Evolutionary conservation across 2,329 filamentous ascomycete genomes (phyloP), one percentile per base, ranked within the genome.

Genomic region (Aspergillus proliferans): DNA sequence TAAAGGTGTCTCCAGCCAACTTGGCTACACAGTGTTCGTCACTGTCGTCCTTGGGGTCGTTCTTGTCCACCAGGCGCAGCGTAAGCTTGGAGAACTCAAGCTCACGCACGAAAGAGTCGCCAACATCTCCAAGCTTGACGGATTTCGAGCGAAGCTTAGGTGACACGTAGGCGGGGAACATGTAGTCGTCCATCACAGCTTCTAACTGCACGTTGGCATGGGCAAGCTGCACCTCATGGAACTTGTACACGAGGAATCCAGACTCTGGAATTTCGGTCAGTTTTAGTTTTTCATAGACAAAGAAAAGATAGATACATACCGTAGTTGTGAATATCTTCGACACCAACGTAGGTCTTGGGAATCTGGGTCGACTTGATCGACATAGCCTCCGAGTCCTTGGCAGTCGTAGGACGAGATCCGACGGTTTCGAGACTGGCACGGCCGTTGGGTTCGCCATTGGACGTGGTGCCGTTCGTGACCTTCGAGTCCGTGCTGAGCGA

Each of bases 1-100:
- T 84, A 26, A 95, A 71, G 0, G 93, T 97, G 55, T 88, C 86
- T 33, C 92, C 93, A 38, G 84, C 83, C 52, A 98, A 74, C 57
- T 87, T 90, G 10, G 90, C 88, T 57, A 96, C 78, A 26, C 87
- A 83, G 55, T 88, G 77, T 40, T 95, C 85, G 46, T 86, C 80
- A 46, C 73, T 70, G 14, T 80, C 84, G 19, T 84, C 83, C 54
- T 85, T 84, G 60, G 81, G 82, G 56, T 95, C 86, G 14, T 82
- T 78, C 66, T 90, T 89, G 62, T 92, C 87, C 40, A 89, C 84
- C 43, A 96, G 78, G 49, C 90, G 87, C 55, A 98, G 79, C 0
- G 91, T 97, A 50, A 98, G 83, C 57, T 86, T 87, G 3, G 93
- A 98, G 60, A 96, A 91, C 56, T 98, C 94, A n/a, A 98, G 79